A percentile compares a stretch with the other conserved stretches of the same genome.
Conservation (phyloP, 331 rosid species). For the Acacia pycnantha region DNA sequence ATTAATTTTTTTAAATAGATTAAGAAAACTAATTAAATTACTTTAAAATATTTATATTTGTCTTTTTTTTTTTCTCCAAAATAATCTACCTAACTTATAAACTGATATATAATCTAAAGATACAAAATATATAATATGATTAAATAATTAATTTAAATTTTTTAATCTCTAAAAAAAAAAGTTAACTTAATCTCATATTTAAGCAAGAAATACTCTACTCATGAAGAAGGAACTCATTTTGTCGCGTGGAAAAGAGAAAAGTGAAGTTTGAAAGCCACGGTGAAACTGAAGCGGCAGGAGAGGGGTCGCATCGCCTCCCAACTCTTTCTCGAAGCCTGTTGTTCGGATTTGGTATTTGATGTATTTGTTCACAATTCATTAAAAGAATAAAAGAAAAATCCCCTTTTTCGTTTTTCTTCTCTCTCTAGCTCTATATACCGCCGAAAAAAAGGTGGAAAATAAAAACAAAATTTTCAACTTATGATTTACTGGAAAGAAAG, state of each 20-base stretch:
- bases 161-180: too few relatives aligned
- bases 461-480: background rate
- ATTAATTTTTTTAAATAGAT: too few relatives aligned
- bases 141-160: too few relatives aligned
- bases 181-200: too few relatives aligned
- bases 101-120: too few relatives aligned
- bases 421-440: background rate
- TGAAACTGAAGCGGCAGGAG: constrained; percentile 5
- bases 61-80: too few relatives aligned
- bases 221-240: background rate
- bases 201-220: too few relatives aligned
- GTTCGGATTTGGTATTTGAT: constrained; percentile 8
- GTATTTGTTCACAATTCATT: background rate
- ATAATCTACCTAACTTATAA: too few relatives aligned
- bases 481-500: background rate
- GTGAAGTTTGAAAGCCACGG: background rate
- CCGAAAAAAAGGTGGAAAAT: background rate
- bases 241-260: background rate
- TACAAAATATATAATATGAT: too few relatives aligned
- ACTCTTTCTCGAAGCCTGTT: constrained; percentile 12
- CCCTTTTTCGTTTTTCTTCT: background rate
- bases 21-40: too few relatives aligned
- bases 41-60: too few relatives aligned
- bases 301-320: background rate
- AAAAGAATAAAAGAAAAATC: background rate